These are phyloP conservation scores for Cryphonectria carpinicola DNA, from an alignment of 2,329 filamentous ascomycete genomes.

Conservation along the genomic window DNA sequence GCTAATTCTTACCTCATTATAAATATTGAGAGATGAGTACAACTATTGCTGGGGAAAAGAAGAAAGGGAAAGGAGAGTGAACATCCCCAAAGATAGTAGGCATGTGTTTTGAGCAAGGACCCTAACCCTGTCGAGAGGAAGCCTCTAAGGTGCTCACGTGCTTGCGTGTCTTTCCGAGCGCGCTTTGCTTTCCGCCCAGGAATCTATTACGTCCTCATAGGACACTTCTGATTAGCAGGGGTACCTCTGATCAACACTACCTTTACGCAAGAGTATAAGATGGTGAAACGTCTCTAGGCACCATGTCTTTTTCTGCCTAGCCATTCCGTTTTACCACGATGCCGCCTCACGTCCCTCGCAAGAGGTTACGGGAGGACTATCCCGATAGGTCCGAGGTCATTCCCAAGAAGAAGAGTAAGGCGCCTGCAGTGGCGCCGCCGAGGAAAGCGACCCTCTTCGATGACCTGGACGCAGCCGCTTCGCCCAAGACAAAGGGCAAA, in stretches of 20 bases:
- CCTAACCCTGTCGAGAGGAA: background rate
- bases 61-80: background rate
- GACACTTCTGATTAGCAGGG: conserved; percentile 9
- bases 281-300: background rate
- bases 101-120: background rate
- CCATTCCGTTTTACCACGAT: conserved; percentile 45
- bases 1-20: background rate
- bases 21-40: too few relatives aligned
- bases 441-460: conserved; percentile 65
- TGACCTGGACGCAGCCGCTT: conserved; percentile 57
- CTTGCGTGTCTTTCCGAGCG: conserved; percentile 8
- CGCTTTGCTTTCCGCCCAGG: background rate
- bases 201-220: conserved; percentile 20
- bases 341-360: conserved; percentile 71
- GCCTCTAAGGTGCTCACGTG: conserved; percentile 15
- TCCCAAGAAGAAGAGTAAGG: conserved; percentile 36
- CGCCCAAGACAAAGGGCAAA: conserved; percentile 35
- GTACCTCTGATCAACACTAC: background rate
- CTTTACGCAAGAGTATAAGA: background rate
- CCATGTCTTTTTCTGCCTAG: background rate
- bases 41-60: too few relatives aligned
- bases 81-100: background rate
- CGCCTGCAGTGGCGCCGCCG: conserved; percentile 37
- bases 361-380: conserved; percentile 59
- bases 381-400: conserved; percentile 40